These are phyloP conservation scores for Strigomonas galati DNA, from an alignment of 208 protist species.

Conservation along the genomic window DNA sequence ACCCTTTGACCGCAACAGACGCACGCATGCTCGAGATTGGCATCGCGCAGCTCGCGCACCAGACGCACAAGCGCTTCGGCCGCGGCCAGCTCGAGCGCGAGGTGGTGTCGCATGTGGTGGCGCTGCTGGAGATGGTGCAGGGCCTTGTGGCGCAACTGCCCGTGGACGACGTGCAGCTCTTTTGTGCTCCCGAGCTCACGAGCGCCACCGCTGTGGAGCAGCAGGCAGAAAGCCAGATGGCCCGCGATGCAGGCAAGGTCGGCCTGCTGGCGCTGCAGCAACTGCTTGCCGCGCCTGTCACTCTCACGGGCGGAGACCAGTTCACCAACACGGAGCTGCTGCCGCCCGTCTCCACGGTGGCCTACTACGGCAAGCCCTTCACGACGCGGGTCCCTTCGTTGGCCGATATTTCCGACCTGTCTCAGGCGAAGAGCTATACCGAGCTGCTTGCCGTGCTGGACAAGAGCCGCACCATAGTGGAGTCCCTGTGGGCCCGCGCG, in stretches of 20 bases:
- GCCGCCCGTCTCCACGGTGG: conserved; percentile 23
- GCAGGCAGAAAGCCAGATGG: background rate
- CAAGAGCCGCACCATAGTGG: conserved; percentile 19
- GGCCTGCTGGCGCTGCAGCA: background rate
- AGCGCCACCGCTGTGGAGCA: background rate
- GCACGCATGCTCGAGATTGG: conserved; percentile 37
- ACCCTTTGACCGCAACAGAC: conserved; percentile 48
- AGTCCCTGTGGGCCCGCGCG: conserved; percentile 47
- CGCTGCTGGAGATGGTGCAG: conserved; percentile 37
- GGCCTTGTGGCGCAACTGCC: conserved; percentile 36
- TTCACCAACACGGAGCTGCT: conserved; percentile 47
- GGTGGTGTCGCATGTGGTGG: conserved; percentile 28
- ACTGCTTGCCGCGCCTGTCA: conserved; percentile 5
- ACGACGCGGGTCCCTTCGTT: conserved; percentile 24
- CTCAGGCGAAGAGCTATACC: conserved; percentile 17
- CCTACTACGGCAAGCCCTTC: conserved; percentile 44
- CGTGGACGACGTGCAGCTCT: conserved; percentile 27
- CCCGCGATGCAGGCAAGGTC: background rate
- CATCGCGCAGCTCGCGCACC: conserved; percentile 43
- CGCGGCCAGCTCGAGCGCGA: conserved; percentile 12
- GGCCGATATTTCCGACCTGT: conserved; percentile 26
- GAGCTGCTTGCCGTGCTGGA: conserved; percentile 28
- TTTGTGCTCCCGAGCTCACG: background rate
- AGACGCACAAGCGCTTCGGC: conserved; percentile 48
- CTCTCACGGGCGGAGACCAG: conserved; percentile 7